A percentile compares a stretch with the other conserved stretches of the same genome.
These are phyloP conservation scores for Begonia fuchsioides DNA, from an alignment of 306 rosid species.

Conservation along the genomic window DNA sequence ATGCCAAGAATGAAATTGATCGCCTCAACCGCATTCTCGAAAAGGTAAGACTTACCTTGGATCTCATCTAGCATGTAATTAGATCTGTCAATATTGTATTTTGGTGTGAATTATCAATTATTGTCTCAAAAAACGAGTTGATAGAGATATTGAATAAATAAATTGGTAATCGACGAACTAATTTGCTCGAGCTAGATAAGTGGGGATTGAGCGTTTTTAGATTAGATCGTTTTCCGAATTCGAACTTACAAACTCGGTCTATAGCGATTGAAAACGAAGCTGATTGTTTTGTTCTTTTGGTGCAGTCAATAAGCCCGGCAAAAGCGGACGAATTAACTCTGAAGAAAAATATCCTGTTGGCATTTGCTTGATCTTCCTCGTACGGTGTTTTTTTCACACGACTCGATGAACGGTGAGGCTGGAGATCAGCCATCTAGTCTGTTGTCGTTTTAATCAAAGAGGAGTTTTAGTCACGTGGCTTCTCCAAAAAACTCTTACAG, in stretches of 20 bases:
- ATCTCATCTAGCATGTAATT: neutral
- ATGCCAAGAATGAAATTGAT: conserved; percentile 62
- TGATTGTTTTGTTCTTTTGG: conserved; percentile 2
- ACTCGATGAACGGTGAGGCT: neutral
- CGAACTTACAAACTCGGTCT: neutral
- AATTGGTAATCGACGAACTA: too few species aligned
- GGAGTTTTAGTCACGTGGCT: too few species aligned
- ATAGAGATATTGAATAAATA: too few species aligned
- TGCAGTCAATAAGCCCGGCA: conserved; percentile 63
- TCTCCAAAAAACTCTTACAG: too few species aligned
- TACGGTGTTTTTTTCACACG: neutral
- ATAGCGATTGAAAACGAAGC: neutral
- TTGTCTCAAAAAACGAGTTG: too few species aligned
- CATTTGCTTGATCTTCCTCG: conserved; percentile 32
- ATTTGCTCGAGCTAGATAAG: too few species aligned
- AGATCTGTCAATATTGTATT: neutral
- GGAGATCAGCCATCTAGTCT: neutral
- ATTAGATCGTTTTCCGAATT: neutral
- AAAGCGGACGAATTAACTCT: conserved; percentile 79
- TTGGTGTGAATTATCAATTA: neutral
- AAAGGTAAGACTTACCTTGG: conserved; percentile 25
- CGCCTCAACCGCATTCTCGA: conserved; percentile 67
- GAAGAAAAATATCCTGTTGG: conserved; percentile 70
- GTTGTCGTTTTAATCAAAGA: too few species aligned
- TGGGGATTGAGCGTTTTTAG: too few species aligned